Evolutionary conservation across 176 grass and related monocot species (phyloP).

Genomic region (Carex cristatella): DNA sequence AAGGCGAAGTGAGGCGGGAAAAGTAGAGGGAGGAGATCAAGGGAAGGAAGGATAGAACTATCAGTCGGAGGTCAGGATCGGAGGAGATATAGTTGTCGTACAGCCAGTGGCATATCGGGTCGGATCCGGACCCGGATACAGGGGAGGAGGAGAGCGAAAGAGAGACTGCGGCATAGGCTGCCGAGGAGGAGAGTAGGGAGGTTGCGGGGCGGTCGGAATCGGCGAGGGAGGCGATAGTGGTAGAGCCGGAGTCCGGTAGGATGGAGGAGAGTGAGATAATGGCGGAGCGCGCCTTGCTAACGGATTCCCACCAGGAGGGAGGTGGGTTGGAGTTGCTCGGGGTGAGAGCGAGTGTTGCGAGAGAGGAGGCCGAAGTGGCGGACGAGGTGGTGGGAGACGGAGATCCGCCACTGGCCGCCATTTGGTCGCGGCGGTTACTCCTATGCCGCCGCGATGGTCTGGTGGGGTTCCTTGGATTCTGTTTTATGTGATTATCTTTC

Average conservation of each 20-base stretch:
- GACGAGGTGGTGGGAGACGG: conserved; percentile 31
- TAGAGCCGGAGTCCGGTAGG: conserved; percentile 28
- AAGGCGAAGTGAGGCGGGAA: conserved; percentile 51
- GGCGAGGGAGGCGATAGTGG: conserved; percentile 59
- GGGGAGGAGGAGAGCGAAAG: conserved; percentile 32
- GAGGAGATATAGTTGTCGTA: conserved; percentile 91
- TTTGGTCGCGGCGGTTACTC: conserved; percentile 35
- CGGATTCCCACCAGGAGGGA: conserved; percentile 88
- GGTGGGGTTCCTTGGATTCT: conserved; percentile 2
- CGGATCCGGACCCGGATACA: conserved; percentile 60
- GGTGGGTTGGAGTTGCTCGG: conserved; percentile 26
- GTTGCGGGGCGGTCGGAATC: conserved; percentile 79
- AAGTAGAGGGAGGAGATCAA: conserved; percentile 89
- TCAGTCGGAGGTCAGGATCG: conserved; percentile 87
- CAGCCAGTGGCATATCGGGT: conserved; percentile 88
- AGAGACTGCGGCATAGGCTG: conserved; percentile 57
- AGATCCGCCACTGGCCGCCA: conserved; percentile 27
- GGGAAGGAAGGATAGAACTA: conserved; percentile 77
- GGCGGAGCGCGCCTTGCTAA: conserved; percentile 72
- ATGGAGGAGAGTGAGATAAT: conserved; percentile 64
- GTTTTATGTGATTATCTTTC: neutral
- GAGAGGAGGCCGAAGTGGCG: conserved; percentile 13
- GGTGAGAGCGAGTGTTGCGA: conserved; percentile 22
- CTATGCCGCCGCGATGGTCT: conserved; percentile 11
- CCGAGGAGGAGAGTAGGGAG: conserved; percentile 67